Evolutionary conservation across 805 yeast genomes (phyloP), one percentile per base, ranked within the genome.

Genomic region (Ogataea polymorpha): DNA sequence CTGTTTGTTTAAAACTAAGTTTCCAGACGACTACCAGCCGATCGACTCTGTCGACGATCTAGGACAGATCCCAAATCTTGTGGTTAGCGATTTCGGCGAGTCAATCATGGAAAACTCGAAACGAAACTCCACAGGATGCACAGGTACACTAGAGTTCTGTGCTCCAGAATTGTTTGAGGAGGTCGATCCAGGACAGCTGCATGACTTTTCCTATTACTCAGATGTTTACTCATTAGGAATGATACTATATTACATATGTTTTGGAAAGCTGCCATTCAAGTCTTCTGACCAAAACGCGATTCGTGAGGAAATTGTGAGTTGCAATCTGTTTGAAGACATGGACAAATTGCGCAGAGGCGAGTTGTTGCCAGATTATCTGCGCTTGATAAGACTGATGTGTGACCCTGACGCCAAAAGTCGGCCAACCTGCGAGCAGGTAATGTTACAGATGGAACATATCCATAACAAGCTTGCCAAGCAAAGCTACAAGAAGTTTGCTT

Each of bases 61-160:
- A 1, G 41, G 50, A 5, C 45, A 46, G 18, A 66, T 82, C 10
- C 96, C 96, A 0, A 74, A 71, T n/a, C 76, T 86, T 2, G 68
- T 87, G 11, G 90, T 89, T 10, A 81, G 95, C 32, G 96, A 89
- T 63, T 84, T 89, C 59, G 96, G 96, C 3, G 96, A 89, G 59
- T 86, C 93, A 6, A 86, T 84, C 49, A 68, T 84, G 48, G 81
- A 82, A 39, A 88, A 91, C 11, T 78, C 73, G 17, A 62, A 58
- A 30, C 66, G 89, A 35, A 70, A 71, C 8, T 80, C 90, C 1
- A 80, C 89, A 5, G 96, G 96, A 0, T 76, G 80, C 31, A 89
- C 96, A 0, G 96, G 96, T 0, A 89, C 96, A 0, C 55, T 88
- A 6, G 96, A 88, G 54, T 89, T 80, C 53, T 80, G 88, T 15